phyloP scores from a whole-genome alignment of 2,329 filamentous ascomycete genomes.

The Dothideomycetes sp. region DNA sequence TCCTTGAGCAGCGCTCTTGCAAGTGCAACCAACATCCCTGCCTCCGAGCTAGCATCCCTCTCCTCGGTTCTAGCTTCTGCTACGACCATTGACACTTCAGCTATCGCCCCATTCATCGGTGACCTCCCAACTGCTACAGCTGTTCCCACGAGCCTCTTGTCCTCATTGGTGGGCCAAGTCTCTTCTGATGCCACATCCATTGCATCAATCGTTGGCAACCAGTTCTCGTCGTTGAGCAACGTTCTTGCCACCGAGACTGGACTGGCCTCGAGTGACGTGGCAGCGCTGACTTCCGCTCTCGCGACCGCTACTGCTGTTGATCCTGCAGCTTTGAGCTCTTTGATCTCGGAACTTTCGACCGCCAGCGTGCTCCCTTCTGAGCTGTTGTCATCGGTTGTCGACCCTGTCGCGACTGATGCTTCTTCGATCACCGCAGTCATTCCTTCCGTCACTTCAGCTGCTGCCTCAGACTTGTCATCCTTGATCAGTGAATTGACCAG shows the following conservation, averaged over 20 bases:
- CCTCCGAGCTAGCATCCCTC: slow-evolving; percentile 1
- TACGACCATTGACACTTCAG: not conserved
- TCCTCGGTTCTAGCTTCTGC: slow-evolving; percentile 1
- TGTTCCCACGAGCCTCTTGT: not conserved
- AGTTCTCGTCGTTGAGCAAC: not conserved
- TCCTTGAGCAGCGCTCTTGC: not conserved
- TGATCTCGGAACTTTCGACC: not conserved
- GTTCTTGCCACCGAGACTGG: not conserved
- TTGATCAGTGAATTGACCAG: not conserved
- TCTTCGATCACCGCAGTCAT: not conserved
- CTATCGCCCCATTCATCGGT: not conserved
- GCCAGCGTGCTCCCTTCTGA: not conserved
- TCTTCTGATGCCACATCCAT: not conserved
- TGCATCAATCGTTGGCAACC: too few species aligned
- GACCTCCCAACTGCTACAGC: not conserved
- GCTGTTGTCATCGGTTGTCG: not conserved
- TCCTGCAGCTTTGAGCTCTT: not conserved
- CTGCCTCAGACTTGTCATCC: not conserved
- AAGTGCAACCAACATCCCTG: not conserved
- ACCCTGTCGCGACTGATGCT: not conserved
- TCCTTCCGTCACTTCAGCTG: not conserved
- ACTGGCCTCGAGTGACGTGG: not conserved
- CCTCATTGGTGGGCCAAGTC: not conserved
- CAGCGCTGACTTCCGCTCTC: not conserved
- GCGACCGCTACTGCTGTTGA: not conserved